These are phyloP conservation scores for Teratosphaeria zuluensis DNA, from an alignment of 2,329 filamentous ascomycete genomes.

Conservation along the genomic window DNA sequence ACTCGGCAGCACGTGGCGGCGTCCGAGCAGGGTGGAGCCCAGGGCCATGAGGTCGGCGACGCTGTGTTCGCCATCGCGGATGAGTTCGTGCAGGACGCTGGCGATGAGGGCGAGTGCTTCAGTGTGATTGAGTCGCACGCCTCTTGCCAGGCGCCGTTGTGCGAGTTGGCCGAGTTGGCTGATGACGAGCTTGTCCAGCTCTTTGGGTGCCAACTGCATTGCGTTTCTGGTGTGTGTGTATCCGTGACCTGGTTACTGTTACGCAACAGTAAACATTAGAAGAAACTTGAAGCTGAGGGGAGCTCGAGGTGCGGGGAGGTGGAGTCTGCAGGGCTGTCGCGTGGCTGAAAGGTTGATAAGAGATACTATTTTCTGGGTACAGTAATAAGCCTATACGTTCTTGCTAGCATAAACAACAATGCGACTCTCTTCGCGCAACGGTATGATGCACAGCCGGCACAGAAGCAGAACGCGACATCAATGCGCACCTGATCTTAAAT, in stretches of 20 bases:
- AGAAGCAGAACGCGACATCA: background rate
- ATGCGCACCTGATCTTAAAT: background rate
- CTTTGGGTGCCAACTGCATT: conserved; percentile 30
- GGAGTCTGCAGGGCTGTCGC: background rate
- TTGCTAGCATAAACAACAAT: background rate
- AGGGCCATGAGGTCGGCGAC: conserved; percentile 91
- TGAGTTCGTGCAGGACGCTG: conserved; percentile 86
- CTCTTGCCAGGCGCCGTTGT: conserved; percentile 77
- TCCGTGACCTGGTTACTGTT: conserved; percentile 5
- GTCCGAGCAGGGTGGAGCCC: conserved; percentile 84
- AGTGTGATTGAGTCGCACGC: conserved; percentile 78
- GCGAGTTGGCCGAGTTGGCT: conserved; percentile 81
- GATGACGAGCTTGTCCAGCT: conserved; percentile 95
- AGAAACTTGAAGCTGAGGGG: background rate
- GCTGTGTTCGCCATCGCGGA: conserved; percentile 87
- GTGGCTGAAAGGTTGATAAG: background rate
- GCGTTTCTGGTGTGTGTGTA: conserved; percentile 1
- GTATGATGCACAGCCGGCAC: background rate
- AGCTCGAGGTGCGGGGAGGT: background rate
- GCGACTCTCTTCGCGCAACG: background rate
- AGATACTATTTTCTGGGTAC: background rate
- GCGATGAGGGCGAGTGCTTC: conserved; percentile 81
- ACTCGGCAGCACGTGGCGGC: conserved; percentile 78
- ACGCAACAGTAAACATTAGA: conserved; percentile 5
- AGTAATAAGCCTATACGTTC: background rate